A percentile compares a stretch with the other conserved stretches of the same genome.
Evolutionary conservation across 1,284 basidiomycete species (phyloP).

Genomic region (Trichosporon faecale): DNA sequence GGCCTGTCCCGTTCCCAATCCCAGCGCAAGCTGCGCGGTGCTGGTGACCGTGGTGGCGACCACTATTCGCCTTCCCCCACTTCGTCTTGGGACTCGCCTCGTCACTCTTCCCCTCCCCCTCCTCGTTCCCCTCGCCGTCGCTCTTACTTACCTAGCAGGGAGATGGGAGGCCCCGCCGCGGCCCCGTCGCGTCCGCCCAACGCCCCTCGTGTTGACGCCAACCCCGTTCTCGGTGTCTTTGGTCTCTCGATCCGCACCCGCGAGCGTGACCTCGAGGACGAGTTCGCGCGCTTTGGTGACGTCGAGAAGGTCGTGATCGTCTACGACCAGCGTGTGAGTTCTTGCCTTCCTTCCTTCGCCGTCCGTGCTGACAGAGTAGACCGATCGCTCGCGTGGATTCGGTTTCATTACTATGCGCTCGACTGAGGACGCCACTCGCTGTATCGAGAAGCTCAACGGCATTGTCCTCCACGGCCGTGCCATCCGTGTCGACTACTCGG

Average conservation of each 20-base stretch:
- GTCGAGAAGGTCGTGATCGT: constrained; percentile 97
- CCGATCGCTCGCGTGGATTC: constrained; percentile 93
- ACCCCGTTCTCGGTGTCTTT: constrained; percentile 90
- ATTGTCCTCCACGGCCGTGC: constrained; percentile 89
- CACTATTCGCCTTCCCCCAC: constrained; percentile 7
- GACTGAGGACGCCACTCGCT: constrained; percentile 78
- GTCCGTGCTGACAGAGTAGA: constrained; percentile 55
- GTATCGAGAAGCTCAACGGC: constrained; percentile 89
- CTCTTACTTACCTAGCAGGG: background rate
- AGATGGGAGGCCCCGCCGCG: constrained; percentile 12
- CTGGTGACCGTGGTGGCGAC: background rate
- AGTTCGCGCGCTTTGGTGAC: constrained; percentile 81
- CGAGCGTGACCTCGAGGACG: constrained; percentile 90
- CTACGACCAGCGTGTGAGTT: constrained; percentile 93
- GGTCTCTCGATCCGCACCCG: constrained; percentile 91
- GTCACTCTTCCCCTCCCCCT: background rate
- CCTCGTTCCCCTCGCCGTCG: background rate
- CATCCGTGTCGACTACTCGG: constrained; percentile 95
- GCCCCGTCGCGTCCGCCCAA: constrained; percentile 27
- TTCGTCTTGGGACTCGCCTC: background rate
- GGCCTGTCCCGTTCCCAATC: background rate
- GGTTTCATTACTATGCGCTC: constrained; percentile 93
- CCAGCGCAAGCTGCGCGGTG: background rate
- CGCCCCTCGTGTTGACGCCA: constrained; percentile 63
- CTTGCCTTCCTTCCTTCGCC: too few species aligned